phyloP scores from a whole-genome alignment of 2,329 filamentous ascomycete species.

The Diaporthe destruens region DNA sequence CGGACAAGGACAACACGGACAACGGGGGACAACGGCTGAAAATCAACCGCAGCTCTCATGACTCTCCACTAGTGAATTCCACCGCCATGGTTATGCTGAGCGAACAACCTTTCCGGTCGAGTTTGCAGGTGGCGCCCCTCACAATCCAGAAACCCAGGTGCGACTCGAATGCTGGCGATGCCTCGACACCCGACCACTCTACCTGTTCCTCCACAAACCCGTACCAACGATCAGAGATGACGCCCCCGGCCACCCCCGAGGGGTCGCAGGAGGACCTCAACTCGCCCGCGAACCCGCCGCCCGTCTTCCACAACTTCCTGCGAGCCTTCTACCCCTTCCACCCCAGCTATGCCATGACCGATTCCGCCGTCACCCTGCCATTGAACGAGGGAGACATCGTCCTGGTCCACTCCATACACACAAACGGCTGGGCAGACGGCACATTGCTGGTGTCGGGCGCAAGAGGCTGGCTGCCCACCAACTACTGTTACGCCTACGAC shows the following conservation, averaged over 20 bases:
- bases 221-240: slow-evolving; percentile 73
- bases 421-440: slow-evolving; percentile 98
- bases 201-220: slow-evolving; percentile 49
- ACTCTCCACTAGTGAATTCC: slow-evolving; percentile 49
- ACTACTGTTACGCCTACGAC: slow-evolving; percentile 97
- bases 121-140: slow-evolving; percentile 72
- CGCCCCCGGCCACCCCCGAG: slow-evolving; percentile 81
- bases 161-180: slow-evolving; percentile 44
- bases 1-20: slow-evolving; percentile 22
- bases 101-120: slow-evolving; percentile 64
- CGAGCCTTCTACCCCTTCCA: slow-evolving; percentile 95
- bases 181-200: slow-evolving; percentile 26
- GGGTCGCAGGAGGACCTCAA: slow-evolving; percentile 72
- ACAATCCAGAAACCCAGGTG: slow-evolving; percentile 61
- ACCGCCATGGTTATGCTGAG: slow-evolving; percentile 62
- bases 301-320: slow-evolving; percentile 92
- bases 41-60: slow-evolving; percentile 50
- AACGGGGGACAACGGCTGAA: slow-evolving; percentile 25
- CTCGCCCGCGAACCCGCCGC: slow-evolving; percentile 61
- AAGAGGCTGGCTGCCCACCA: slow-evolving; percentile 95
- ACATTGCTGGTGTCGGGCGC: slow-evolving; percentile 88
- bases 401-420: slow-evolving; percentile 94
- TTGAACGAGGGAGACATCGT: slow-evolving; percentile 93
- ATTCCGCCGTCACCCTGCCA: slow-evolving; percentile 88
- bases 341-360: slow-evolving; percentile 80